Evolutionary conservation across 1,284 basidiomycete genomes (phyloP), one percentile per base, ranked within the genome.

Genomic region (Apiotrichum gracile): DNA sequence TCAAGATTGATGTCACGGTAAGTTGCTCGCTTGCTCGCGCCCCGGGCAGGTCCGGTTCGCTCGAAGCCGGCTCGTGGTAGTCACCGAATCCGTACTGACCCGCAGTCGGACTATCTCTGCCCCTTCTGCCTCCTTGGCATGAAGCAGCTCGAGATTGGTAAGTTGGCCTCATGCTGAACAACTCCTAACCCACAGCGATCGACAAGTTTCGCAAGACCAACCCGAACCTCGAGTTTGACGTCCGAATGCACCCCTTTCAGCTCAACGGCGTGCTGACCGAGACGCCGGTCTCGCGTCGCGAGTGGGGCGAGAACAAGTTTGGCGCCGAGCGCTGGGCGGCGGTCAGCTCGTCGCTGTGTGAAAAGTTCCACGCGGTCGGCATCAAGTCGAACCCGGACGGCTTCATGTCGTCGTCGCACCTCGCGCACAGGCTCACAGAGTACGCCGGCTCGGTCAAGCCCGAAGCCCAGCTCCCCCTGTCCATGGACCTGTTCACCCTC

Each of bases 231-330:
- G 56, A 64, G 38, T 54, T 66, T 47, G 56, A 65, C 29, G 62
- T 72, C 50, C 63, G 66, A 22, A 64, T 76, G 53, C 64, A 71
- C 25, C 73, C 75, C 5, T 76, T 69, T 63, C 65, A 71, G 48
- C 65, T 76, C 19, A 66, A 73, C 58, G 58, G 57, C 14, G 52
- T 52, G 10, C 48, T 75, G 37, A 62, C 62, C 7, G 59, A 62
- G 14, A 55, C 60, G 25, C 70, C 72, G 1, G 31, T 58, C 17
- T 29, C 48, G 50, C 68, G 70, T 49, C 52, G 55, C 9, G 63
- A 65, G 24, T 62, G 65, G 21, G 70, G 71, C 51, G 58, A 55
- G 12, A 49, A 57, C 12, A 73, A 73, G 51, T 78, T 76, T 49
- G 76, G 75, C 7, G 45, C 55, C 17, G 70, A 69, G 42, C 64